These are phyloP conservation scores for Senna siamea DNA, from an alignment of 306 rosid species.

Conservation along the genomic window DNA sequence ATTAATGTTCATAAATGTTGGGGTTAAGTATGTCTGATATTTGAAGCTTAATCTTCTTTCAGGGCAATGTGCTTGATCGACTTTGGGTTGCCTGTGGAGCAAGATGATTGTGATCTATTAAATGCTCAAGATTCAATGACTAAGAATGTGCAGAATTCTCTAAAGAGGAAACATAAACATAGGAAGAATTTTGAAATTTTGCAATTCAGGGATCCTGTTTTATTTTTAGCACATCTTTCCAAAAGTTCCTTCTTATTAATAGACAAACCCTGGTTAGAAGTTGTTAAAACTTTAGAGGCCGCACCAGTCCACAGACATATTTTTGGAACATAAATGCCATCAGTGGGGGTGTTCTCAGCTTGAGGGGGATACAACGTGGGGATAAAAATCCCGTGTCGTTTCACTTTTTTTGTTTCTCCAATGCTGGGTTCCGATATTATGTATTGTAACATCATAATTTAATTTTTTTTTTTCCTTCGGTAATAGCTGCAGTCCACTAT, in stretches of 20 bases:
- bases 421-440: conserved; percentile 46
- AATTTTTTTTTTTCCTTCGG: conserved; percentile 52
- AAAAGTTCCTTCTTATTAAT: conserved; percentile 66
- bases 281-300: conserved; percentile 71
- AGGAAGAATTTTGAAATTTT: conserved; percentile 72
- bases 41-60: conserved; percentile 36
- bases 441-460: conserved; percentile 53
- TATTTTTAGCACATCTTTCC: conserved; percentile 75
- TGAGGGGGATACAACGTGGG: conserved; percentile 45
- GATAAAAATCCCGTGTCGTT: conserved; percentile 33
- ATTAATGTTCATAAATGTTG: background rate
- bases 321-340: conserved; percentile 62
- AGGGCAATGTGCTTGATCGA: conserved; percentile 98
- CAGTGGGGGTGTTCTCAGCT: conserved; percentile 44
- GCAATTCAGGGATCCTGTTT: conserved; percentile 67
- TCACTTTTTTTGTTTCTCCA: conserved; percentile 29
- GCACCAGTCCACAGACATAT: conserved; percentile 91
- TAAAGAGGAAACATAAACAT: conserved; percentile 60
- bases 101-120: conserved; percentile 59
- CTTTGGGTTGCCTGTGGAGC: conserved; percentile 78
- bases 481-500: conserved; percentile 39
- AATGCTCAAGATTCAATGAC: conserved; percentile 54
- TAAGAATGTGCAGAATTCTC: conserved; percentile 50
- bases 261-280: conserved; percentile 94
- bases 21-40: conserved; percentile 34